Evolutionary conservation across 2,329 filamentous ascomycete species (phyloP).

Genomic region (Fusarium begoniae): DNA sequence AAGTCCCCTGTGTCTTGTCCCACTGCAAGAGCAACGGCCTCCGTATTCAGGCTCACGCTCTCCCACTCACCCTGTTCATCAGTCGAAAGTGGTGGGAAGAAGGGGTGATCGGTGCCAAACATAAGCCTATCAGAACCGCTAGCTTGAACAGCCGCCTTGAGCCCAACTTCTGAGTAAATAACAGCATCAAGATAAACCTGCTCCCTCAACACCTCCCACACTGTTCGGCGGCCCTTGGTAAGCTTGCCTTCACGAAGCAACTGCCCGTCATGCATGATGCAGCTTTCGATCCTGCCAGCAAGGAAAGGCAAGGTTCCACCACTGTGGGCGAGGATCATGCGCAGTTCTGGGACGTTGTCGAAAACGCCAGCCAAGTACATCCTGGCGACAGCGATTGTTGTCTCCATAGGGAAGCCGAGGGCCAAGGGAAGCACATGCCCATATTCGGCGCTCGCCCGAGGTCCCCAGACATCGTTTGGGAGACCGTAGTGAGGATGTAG

Average conservation of each 20-base stretch:
- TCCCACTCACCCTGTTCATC: slow-evolving; percentile 74
- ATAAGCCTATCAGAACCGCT: slow-evolving; percentile 75
- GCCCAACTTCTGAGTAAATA: slow-evolving; percentile 78
- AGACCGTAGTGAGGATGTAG: slow-evolving; percentile 93
- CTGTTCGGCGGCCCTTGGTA: slow-evolving; percentile 56
- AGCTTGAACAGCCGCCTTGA: slow-evolving; percentile 75
- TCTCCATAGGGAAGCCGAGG: slow-evolving; percentile 90
- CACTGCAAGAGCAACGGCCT: slow-evolving; percentile 64
- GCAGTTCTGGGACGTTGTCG: slow-evolving; percentile 74
- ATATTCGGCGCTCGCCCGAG: slow-evolving; percentile 72
- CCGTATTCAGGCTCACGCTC: slow-evolving; percentile 66
- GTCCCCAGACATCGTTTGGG: slow-evolving; percentile 81
- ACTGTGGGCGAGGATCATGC: slow-evolving; percentile 85
- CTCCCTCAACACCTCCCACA: slow-evolving; percentile 67
- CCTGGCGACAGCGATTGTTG: slow-evolving; percentile 86
- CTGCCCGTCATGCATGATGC: slow-evolving; percentile 82
- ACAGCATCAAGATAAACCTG: slow-evolving; percentile 92
- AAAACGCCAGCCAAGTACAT: slow-evolving; percentile 92
- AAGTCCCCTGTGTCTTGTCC: slow-evolving; percentile 56
- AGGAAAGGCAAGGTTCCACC: slow-evolving; percentile 90
- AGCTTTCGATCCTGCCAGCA: slow-evolving; percentile 88
- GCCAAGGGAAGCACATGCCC: slow-evolving; percentile 89
- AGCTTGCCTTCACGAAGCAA: slow-evolving; percentile 71
- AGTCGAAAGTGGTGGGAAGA: slow-evolving; percentile 78
- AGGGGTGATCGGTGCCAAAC: slow-evolving; percentile 86